Percentiles rank a stretch among this genome's conserved stretches.
Evolutionary conservation across 441 rosid species (phyloP).

Genomic region (Adansonia gregorii): DNA sequence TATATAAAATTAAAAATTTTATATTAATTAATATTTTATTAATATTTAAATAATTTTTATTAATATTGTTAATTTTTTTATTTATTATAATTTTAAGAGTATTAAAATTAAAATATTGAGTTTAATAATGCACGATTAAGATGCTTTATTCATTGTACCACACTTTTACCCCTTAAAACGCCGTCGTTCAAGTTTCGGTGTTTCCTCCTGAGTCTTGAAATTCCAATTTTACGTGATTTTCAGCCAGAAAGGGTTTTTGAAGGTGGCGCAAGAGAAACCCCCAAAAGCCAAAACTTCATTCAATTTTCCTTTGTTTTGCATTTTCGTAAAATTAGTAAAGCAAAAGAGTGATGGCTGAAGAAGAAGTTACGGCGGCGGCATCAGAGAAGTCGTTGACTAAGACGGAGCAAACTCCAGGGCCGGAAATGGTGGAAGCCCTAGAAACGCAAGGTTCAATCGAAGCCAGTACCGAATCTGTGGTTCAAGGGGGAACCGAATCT

Average conservation of each 20-base stretch:
- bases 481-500: constrained; percentile 64
- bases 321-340: background rate
- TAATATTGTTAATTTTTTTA: too few relatives aligned
- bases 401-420: constrained; percentile 33
- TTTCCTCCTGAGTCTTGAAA: background rate
- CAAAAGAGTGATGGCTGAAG: constrained; percentile 47
- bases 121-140: too few relatives aligned
- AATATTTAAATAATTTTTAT: too few relatives aligned
- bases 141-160: too few relatives aligned
- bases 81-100: too few relatives aligned
- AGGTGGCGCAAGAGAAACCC: background rate
- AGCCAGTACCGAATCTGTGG: constrained; percentile 54
- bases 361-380: constrained; percentile 43
- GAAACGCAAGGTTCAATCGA: constrained; percentile 55
- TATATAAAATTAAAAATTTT: too few relatives aligned
- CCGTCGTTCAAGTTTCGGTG: background rate
- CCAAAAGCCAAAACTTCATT: constrained; percentile 9
- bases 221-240: background rate
- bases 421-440: constrained; percentile 25
- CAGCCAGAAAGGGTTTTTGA: constrained; percentile 30
- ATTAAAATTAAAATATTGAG: too few relatives aligned
- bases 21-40: too few relatives aligned
- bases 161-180: background rate
- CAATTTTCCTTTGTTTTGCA: background rate
- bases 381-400: constrained; percentile 49